Conservation (phyloP, 345 rosid genomes). For the Hibiscus trionum region DNA sequence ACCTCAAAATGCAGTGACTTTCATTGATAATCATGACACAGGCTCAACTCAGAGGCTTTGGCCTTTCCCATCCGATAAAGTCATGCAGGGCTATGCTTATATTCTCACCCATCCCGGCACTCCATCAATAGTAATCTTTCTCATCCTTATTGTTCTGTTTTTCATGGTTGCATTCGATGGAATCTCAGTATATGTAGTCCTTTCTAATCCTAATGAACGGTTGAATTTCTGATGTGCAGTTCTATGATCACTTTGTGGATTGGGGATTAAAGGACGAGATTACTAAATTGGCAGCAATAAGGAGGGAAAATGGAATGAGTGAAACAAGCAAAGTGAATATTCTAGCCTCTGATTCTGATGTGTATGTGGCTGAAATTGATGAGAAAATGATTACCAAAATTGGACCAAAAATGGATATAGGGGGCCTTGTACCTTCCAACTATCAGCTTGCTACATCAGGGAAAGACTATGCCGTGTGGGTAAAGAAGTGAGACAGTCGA, state of each 20-base stretch:
- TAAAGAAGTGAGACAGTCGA: constrained; percentile 15
- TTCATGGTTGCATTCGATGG: too few species aligned
- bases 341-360: constrained; percentile 51
- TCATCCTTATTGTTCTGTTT: not conserved
- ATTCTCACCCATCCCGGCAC: constrained; percentile 81
- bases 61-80: constrained; percentile 74
- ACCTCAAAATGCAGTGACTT: constrained; percentile 74
- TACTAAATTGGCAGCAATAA: constrained; percentile 27
- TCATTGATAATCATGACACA: constrained; percentile 77
- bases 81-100: constrained; percentile 84
- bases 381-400: constrained; percentile 65
- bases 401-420: constrained; percentile 63
- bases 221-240: constrained; percentile 31
- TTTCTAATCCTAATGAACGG: not conserved
- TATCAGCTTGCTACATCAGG: constrained; percentile 33
- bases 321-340: constrained; percentile 43
- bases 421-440: constrained; percentile 53
- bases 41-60: constrained; percentile 52
- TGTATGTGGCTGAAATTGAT: constrained; percentile 59
- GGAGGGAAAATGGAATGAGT: constrained; percentile 39
- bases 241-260: constrained; percentile 72
- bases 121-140: constrained; percentile 49
- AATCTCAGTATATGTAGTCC: too few species aligned
- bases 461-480: constrained; percentile 45
- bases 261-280: constrained; percentile 60